Evolutionary conservation across 106 monocot genomes (phyloP).

Genomic region (Xerophyta viscosa): DNA sequence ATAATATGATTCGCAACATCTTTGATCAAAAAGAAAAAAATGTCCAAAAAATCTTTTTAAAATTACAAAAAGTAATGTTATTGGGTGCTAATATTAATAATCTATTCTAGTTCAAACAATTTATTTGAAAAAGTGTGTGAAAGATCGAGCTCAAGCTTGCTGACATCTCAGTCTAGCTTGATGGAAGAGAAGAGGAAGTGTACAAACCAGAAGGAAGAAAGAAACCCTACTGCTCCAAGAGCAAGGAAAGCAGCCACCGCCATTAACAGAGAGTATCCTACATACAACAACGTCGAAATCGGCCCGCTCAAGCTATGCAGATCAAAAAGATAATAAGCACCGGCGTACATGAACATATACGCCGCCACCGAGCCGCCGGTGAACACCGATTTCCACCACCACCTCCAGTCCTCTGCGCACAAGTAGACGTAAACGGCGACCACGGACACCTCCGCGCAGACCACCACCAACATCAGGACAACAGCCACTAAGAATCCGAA

Average conservation of each 20-base stretch:
- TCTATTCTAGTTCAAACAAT: no score
- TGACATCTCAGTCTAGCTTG: not conserved
- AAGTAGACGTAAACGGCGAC: not conserved
- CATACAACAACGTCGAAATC: not conserved
- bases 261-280: not conserved
- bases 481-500: conserved; percentile 1
- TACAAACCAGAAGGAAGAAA: conserved; percentile 4
- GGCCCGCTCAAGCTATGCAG: conserved; percentile 6
- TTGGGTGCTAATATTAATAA: no score
- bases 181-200: conserved; percentile 2
- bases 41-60: no score
- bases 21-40: no score
- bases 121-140: no score
- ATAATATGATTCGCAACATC: no score
- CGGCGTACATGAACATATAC: not conserved
- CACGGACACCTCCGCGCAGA: not conserved
- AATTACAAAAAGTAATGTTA: no score
- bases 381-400: conserved; percentile 3
- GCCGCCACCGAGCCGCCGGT: not conserved
- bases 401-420: not conserved
- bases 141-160: no score
- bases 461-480: not conserved
- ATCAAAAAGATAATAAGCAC: not conserved
- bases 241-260: conserved; percentile 3
- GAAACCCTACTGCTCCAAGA: not conserved